Conservation (phyloP, 371 early-diverging fungal species). For the Lichtheimia hyalospora region DNA sequence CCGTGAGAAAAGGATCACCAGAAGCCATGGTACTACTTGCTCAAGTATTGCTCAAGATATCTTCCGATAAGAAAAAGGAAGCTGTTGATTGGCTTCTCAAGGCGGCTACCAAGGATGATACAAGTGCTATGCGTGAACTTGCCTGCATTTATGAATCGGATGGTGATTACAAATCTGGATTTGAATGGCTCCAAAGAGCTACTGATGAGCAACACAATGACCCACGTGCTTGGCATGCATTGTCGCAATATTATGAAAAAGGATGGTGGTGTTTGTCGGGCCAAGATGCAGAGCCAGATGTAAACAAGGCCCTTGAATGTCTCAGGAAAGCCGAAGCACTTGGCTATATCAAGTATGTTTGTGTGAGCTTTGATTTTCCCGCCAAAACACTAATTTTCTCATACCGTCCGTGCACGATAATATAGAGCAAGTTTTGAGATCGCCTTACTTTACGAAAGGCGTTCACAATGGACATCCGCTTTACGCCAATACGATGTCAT, state of each 20-base stretch:
- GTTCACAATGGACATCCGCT: slow-evolving; percentile 8
- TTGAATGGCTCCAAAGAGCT: slow-evolving; percentile 13
- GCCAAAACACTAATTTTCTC: too few relatives aligned
- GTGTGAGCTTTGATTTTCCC: not conserved
- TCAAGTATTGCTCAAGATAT: not conserved
- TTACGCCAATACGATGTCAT: slow-evolving; percentile 13
- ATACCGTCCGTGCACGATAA: too few relatives aligned
- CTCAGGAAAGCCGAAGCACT: slow-evolving; percentile 22
- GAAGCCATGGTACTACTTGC: slow-evolving; percentile 39
- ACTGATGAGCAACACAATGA: not conserved
- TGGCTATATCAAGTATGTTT: slow-evolving; percentile 26
- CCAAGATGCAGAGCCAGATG: not conserved
- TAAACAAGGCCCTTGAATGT: slow-evolving; percentile 21
- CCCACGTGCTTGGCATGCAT: slow-evolving; percentile 11
- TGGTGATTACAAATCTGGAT: slow-evolving; percentile 8
- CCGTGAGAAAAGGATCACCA: slow-evolving; percentile 33
- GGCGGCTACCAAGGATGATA: not conserved
- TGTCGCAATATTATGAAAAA: slow-evolving; percentile 10
- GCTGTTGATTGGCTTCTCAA: not conserved
- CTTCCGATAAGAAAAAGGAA: not conserved
- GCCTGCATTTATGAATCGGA: slow-evolving; percentile 1
- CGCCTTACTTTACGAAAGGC: slow-evolving; percentile 13
- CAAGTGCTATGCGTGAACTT: slow-evolving; percentile 13
- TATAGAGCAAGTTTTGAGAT: slow-evolving; percentile 23
- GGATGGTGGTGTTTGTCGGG: slow-evolving; percentile 13